A percentile compares a stretch with the other conserved stretches of the same genome.
These are phyloP conservation scores for Gnomoniopsis sp. DNA, from an alignment of 2,329 filamentous ascomycete species.

Conservation along the genomic window DNA sequence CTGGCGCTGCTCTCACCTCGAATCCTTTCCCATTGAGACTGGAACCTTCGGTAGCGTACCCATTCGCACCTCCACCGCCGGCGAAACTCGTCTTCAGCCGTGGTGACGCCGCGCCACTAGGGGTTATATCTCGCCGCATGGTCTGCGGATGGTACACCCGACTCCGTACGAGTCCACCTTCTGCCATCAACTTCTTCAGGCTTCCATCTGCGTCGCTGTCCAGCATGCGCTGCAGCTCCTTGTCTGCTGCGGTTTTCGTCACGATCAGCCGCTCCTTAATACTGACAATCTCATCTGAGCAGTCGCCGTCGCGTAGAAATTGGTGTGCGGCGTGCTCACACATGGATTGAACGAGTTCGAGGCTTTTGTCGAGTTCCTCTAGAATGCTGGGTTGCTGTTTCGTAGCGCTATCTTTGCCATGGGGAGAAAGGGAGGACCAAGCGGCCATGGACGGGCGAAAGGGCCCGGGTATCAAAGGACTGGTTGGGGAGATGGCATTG, in stretches of 20 bases:
- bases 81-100: conserved; percentile 23
- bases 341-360: conserved; percentile 76
- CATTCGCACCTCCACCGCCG: conserved; percentile 5
- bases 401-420: conserved; percentile 25
- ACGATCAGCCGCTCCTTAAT: conserved; percentile 64
- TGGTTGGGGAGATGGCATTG: neutral
- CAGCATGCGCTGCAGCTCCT: conserved; percentile 55
- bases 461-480: neutral
- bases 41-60: neutral
- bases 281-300: conserved; percentile 69
- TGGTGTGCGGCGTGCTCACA: conserved; percentile 88
- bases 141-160: conserved; percentile 51
- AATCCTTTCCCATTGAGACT: neutral
- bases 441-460: conserved; percentile 19
- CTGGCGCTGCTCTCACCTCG: neutral
- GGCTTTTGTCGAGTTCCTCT: conserved; percentile 71
- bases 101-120: conserved; percentile 8
- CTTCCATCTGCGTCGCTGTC: conserved; percentile 48
- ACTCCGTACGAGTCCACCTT: conserved; percentile 34
- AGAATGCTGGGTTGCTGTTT: conserved; percentile 49
- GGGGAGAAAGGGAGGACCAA: conserved; percentile 2
- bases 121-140: conserved; percentile 43
- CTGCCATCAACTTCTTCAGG: conserved; percentile 30
- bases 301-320: conserved; percentile 83
- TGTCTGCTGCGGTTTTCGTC: conserved; percentile 58